These are phyloP conservation scores for Neurospora sp. DNA, from an alignment of 495 filamentous ascomycete genomes.

Conservation along the genomic window DNA sequence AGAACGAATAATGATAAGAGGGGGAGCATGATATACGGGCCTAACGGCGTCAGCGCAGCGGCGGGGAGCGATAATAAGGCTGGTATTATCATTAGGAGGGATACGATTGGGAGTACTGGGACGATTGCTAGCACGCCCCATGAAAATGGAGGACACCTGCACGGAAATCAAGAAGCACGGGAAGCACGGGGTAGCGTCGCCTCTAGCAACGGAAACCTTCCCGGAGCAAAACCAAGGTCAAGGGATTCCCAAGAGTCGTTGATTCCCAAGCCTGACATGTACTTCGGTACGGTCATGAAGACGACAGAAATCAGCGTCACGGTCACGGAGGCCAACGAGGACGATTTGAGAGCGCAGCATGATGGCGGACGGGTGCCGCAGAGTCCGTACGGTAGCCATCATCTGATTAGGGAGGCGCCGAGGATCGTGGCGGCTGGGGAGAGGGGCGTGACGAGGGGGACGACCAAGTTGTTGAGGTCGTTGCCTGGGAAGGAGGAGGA, in stretches of 20 bases:
- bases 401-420: not conserved
- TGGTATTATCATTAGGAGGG: not conserved
- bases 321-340: conserved; percentile 1
- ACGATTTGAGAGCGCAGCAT: not conserved
- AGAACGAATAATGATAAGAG: not conserved
- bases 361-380: not conserved
- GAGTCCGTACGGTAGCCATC: not conserved
- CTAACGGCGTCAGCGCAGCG: not conserved
- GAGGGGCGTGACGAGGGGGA: not conserved
- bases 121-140: not conserved
- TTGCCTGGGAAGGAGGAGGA: not conserved
- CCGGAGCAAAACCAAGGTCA: not conserved
- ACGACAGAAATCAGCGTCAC: conserved; percentile 22
- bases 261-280: not conserved
- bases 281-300: conserved; percentile 12
- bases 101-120: not conserved
- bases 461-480: not conserved
- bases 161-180: not conserved
- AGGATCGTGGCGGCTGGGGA: not conserved
- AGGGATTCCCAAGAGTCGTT: conserved; percentile 11
- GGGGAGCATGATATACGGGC: not conserved
- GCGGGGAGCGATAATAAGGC: not conserved
- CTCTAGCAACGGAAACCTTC: not conserved
- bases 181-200: not conserved
- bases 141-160: not conserved